Percentiles rank a stretch among this genome's conserved stretches.
phyloP scores from a whole-genome alignment of 371 early-diverging fungal genomes.

The Haplosporangium sp. region DNA sequence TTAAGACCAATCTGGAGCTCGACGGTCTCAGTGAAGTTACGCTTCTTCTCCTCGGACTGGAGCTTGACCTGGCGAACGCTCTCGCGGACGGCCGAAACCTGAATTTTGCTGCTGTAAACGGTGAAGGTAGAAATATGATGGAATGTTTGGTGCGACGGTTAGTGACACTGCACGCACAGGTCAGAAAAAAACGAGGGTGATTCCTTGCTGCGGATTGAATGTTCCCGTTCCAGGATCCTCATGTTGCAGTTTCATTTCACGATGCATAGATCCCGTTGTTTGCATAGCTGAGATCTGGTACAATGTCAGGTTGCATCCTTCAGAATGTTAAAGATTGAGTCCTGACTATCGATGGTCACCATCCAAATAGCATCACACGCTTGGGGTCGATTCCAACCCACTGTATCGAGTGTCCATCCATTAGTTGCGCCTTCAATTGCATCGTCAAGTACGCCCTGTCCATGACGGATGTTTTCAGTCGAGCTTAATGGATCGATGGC shows the following conservation, averaged over 20 bases:
- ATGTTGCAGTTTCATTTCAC: too few relatives aligned
- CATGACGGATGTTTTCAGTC: background rate
- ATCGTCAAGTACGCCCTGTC: too few relatives aligned
- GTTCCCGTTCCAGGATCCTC: too few relatives aligned
- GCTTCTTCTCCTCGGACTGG: slow-evolving; percentile 87
- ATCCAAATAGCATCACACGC: too few relatives aligned
- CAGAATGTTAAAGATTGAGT: too few relatives aligned
- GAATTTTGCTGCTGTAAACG: slow-evolving; percentile 80
- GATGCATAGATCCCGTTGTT: too few relatives aligned
- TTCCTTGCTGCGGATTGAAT: background rate
- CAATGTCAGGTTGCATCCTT: too few relatives aligned
- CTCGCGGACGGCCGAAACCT: slow-evolving; percentile 90
- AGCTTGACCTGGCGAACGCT: slow-evolving; percentile 74
- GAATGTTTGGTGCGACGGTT: slow-evolving; percentile 13
- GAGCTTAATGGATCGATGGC: slow-evolving; percentile 6
- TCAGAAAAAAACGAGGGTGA: background rate
- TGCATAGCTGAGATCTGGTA: too few relatives aligned
- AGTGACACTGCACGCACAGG: background rate
- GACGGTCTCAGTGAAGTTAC: slow-evolving; percentile 96
- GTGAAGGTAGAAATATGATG: slow-evolving; percentile 7
- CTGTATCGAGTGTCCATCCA: too few relatives aligned
- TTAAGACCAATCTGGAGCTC: slow-evolving; percentile 99
- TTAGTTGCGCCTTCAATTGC: too few relatives aligned
- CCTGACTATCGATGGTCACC: too few relatives aligned
- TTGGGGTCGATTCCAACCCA: background rate